A percentile compares a stretch with the other conserved stretches of the same genome.
Evolutionary conservation across 345 rosid species (phyloP).

Genomic region (Ricinus communis): DNA sequence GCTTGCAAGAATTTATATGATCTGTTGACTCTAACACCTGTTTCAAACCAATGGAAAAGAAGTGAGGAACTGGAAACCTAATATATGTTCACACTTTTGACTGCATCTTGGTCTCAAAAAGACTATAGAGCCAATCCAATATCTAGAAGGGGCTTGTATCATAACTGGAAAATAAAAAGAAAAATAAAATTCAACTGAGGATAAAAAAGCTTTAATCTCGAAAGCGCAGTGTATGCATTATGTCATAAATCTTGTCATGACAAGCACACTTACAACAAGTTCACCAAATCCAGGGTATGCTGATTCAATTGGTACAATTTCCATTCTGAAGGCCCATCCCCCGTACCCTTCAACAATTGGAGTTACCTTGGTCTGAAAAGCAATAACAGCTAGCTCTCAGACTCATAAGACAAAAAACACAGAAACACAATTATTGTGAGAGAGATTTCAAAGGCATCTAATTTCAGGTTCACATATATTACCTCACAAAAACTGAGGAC

Average conservation of each 20-base stretch:
- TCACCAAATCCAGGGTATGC: conserved; percentile 99
- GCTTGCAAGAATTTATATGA: conserved; percentile 97
- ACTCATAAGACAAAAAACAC: neutral
- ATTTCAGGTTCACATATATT: conserved; percentile 2
- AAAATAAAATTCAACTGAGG: neutral
- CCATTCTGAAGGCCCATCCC: conserved; percentile 96
- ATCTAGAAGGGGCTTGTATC: too few species aligned
- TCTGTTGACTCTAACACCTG: conserved; percentile 95
- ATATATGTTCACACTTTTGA: too few species aligned
- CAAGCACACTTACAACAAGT: conserved; percentile 63
- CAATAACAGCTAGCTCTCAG: neutral
- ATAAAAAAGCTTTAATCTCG: too few species aligned
- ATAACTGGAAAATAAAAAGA: neutral
- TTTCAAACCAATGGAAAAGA: conserved; percentile 18
- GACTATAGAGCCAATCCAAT: too few species aligned
- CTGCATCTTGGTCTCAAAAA: neutral
- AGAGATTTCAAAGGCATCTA: neutral
- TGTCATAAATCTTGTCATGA: too few species aligned
- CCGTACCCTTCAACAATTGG: conserved; percentile 98
- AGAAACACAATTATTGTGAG: neutral
- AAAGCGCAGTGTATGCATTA: too few species aligned
- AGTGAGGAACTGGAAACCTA: neutral
- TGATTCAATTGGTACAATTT: conserved; percentile 93
- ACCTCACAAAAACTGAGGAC: conserved; percentile 99
- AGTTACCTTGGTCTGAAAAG: conserved; percentile 85